Percentiles rank a stretch among this genome's conserved stretches.
phyloP scores from a whole-genome alignment of 129 eudicot species.

The Flaveria sonorensis region DNA sequence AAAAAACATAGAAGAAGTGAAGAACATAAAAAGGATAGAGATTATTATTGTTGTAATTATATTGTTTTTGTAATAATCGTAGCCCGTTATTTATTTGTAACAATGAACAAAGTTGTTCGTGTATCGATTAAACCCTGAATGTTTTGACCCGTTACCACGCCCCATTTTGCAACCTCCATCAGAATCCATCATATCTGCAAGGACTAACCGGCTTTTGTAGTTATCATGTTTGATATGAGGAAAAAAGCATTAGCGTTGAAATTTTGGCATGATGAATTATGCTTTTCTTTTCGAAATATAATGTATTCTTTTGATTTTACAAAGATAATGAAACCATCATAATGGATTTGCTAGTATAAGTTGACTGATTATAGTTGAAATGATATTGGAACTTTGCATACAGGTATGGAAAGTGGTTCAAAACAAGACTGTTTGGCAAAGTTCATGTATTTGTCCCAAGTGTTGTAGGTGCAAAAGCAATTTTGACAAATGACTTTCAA shows the following conservation, averaged over 20 bases:
- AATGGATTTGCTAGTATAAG: neutral
- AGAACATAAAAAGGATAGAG: no score
- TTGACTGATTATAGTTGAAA: neutral
- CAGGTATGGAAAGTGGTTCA: conserved; percentile 65
- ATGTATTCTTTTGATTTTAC: no score
- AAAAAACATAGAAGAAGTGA: no score
- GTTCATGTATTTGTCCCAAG: conserved; percentile 61
- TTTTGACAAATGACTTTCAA: conserved; percentile 48
- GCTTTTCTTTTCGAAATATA: no score
- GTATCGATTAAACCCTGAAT: neutral
- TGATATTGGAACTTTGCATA: neutral
- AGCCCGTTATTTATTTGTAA: neutral
- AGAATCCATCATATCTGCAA: neutral
- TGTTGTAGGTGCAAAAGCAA: conserved; percentile 48
- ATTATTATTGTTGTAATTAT: no score
- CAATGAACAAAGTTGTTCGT: neutral
- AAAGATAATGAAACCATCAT: no score
- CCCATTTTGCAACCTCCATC: neutral
- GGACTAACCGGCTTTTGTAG: no score
- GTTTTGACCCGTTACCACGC: neutral
- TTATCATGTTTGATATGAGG: no score
- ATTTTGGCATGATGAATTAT: no score
- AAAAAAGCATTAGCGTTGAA: no score
- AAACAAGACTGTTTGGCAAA: conserved; percentile 59
- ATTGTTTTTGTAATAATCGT: neutral